Evolutionary conservation across 1,139 yeast genomes (phyloP), one percentile per base, ranked within the genome.

Genomic region (Lipomyces yarrowii): DNA sequence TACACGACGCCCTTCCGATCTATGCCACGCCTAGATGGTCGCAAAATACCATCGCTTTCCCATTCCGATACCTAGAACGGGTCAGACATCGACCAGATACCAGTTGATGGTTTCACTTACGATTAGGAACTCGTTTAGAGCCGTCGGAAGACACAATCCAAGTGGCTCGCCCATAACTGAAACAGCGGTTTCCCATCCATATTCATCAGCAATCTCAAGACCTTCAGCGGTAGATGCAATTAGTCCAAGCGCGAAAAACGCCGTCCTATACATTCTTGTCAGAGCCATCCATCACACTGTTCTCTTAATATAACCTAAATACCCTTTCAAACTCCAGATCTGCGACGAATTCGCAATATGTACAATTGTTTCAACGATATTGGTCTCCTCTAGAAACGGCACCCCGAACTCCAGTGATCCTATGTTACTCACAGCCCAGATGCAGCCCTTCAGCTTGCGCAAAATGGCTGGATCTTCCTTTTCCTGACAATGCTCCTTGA

Each of bases 351-450:
- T 78, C 1, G 89, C 84, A 39, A 88, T 80, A 10, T 80, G 77
- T 11, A 86, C 82, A 56, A 88, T 83, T 67, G 85, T 86, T 58
- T 81, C 83, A 6, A 86, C 84, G n/a, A 85, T 79, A 11, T 83
- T 84, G 66, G 86, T 79, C 23, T 88, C 83, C 72, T 89, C 91
- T 59, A 91, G 76, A 54, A 91, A 80, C 57, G 86, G 85, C 32
- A 64, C 69, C 3, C 73, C 74, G n/a, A 67, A 61, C 48, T 61
- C 70, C 59, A 68, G 58, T 10, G 92, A 85, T 1, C 93, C 92
- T 54, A 92, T 87, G 72, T 88, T 88, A 0, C 98, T 98, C 56
- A 91, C 82, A 2, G 96, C 89, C 98, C 98, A 94, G 59, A 93
- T 74, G 60, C 89, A 86, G 18, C 93, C 91, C 73, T 90, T 91